Conservation (phyloP, 1,139 yeast genomes). For the Taphrina confusa region DNA sequence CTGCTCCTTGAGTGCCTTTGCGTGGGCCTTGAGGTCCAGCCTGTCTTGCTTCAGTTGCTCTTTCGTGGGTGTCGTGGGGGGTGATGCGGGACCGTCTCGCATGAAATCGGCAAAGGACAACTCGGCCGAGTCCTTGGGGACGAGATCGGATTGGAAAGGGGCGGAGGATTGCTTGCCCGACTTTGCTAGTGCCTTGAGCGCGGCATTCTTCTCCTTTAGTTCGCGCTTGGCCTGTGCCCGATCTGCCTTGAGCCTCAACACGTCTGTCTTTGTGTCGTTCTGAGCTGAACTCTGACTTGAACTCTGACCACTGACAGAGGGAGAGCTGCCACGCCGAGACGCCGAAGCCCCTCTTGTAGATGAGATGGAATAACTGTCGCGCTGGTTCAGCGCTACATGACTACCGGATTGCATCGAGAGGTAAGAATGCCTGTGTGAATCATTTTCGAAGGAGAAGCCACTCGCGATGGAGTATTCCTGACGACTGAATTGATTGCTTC, state of each 20-base stretch:
- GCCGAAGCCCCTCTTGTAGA: not conserved
- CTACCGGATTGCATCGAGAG: not conserved
- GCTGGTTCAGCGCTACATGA: not conserved
- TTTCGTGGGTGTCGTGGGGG: not conserved
- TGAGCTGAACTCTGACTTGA: not conserved
- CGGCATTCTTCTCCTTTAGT: slow-evolving; percentile 3
- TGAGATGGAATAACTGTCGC: not conserved
- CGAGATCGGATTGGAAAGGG: not conserved
- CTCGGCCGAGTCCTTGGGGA: not conserved
- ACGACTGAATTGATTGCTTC: not conserved
- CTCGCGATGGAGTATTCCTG: not conserved
- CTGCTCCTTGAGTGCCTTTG: slow-evolving; percentile 12
- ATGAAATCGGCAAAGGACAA: slow-evolving; percentile 9
- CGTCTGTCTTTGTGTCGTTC: not conserved
- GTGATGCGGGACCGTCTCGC: not conserved
- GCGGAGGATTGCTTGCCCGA: not conserved
- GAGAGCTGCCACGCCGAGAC: slow-evolving; percentile 6
- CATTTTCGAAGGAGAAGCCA: not conserved
- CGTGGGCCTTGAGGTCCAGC: slow-evolving; percentile 4
- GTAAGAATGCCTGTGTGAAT: not conserved
- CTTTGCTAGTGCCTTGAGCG: slow-evolving; percentile 7
- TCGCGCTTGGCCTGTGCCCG: slow-evolving; percentile 11
- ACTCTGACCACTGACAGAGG: not conserved
- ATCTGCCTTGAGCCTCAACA: not conserved
- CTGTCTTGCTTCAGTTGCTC: not conserved